A percentile compares a stretch with the other conserved stretches of the same genome.
Conservation (phyloP, 805 yeast genomes). For the Candida berthetii region DNA sequence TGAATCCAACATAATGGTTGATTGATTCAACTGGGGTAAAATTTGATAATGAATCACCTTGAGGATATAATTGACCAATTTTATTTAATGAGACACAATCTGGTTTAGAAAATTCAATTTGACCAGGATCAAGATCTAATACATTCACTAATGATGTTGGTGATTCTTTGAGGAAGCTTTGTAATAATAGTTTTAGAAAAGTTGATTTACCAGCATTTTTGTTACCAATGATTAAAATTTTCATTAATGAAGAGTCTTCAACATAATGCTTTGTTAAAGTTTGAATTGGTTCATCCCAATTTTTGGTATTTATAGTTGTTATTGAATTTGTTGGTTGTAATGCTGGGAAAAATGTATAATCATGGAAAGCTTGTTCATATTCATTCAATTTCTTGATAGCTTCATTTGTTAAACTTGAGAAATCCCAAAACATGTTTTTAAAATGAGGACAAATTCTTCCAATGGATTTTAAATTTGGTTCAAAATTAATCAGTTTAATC, state of each 20-base stretch:
- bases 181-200: constrained; percentile 46
- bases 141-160: constrained; percentile 32
- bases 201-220: constrained; percentile 86
- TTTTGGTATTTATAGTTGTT: constrained; percentile 12
- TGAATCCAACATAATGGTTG: constrained; percentile 51
- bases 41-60: constrained; percentile 21
- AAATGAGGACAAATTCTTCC: constrained; percentile 38
- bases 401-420: constrained; percentile 8
- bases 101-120: constrained; percentile 71
- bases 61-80: constrained; percentile 27
- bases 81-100: constrained; percentile 56
- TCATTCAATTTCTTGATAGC: constrained; percentile 8
- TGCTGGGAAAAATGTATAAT: constrained; percentile 33
- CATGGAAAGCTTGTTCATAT: constrained; percentile 19
- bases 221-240: constrained; percentile 32
- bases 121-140: constrained; percentile 86
- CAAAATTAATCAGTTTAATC: constrained; percentile 26
- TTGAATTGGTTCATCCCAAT: constrained; percentile 32
- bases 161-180: constrained; percentile 30
- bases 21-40: constrained; percentile 6
- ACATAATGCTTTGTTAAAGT: constrained; percentile 30
- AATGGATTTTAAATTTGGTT: constrained; percentile 39
- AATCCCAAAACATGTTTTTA: constrained; percentile 31
- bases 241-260: constrained; percentile 12
- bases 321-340: constrained; percentile 21